A percentile compares a stretch with the other conserved stretches of the same genome.
phyloP scores from a whole-genome alignment of 768 basidiomycete species.

The Lentinula sp. region DNA sequence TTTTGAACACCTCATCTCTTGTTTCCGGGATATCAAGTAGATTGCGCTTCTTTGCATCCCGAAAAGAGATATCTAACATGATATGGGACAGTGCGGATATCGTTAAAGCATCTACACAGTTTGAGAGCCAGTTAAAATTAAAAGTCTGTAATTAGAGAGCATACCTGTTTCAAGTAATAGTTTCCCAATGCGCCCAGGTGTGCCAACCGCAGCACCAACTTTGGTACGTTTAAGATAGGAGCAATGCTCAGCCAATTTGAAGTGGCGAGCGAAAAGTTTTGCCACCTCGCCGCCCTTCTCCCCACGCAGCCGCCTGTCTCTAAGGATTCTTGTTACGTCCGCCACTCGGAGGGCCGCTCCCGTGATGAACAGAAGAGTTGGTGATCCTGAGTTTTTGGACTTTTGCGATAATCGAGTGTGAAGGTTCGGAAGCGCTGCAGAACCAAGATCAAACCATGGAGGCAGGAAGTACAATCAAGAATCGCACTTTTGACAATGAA shows the following conservation, averaged over 20 bases:
- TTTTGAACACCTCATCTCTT: slow-evolving; percentile 73
- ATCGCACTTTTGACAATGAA: slow-evolving; percentile 69
- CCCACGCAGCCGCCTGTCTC: slow-evolving; percentile 61
- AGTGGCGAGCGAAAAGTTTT: slow-evolving; percentile 93
- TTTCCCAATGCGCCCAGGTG: slow-evolving; percentile 87
- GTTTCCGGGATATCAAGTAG: slow-evolving; percentile 82
- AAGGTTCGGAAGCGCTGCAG: slow-evolving; percentile 58
- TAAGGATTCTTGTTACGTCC: slow-evolving; percentile 74
- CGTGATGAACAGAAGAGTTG: slow-evolving; percentile 79
- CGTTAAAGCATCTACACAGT: slow-evolving; percentile 54
- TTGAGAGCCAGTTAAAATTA: slow-evolving; percentile 5
- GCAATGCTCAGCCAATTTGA: slow-evolving; percentile 86
- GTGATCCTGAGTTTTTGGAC: slow-evolving; percentile 76
- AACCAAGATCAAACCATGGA: background rate
- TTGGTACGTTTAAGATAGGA: slow-evolving; percentile 80
- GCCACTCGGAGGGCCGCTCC: slow-evolving; percentile 91
- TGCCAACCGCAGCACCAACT: slow-evolving; percentile 85
- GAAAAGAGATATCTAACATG: slow-evolving; percentile 69
- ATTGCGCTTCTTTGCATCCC: slow-evolving; percentile 70
- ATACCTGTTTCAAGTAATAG: slow-evolving; percentile 67
- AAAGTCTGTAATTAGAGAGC: slow-evolving; percentile 10
- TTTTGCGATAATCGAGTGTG: slow-evolving; percentile 66
- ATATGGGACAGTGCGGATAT: slow-evolving; percentile 78
- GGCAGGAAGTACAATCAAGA: background rate
- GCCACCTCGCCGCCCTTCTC: slow-evolving; percentile 89